Base-by-base conservation (phyloP, 2,329 filamentous ascomycete species). In the Piedraia hortae region DNA sequence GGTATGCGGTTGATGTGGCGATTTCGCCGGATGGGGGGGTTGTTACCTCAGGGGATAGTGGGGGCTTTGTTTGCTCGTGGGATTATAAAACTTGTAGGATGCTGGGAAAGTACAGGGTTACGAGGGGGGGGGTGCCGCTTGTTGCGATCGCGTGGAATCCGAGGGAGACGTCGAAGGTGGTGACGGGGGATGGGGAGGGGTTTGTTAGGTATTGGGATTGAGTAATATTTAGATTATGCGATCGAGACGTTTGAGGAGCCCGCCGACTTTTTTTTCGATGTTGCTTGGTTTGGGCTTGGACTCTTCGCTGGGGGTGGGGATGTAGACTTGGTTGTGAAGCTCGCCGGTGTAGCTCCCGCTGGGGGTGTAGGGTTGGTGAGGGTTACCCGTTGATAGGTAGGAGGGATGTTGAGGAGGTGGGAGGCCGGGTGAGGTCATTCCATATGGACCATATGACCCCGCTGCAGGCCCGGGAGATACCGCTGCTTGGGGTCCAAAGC, bases 41-140 rank as follows among this genome's bases (percentile, higher is more conserved):
- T 43, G 54, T 97, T 24, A 70, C 66, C 10, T 73, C 63, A 10
- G 85, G 85, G 29, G 85, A 97, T 45, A 74, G 65, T 22, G 77
- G 63, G 9, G 85, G 88, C 16, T 91, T 63, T 38, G 65, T 90
- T 21, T 89, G 74, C 47, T 50, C 10, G 8, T 97, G 80, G 77
- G 85, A 93, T 47, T 97, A 80, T 75, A 97, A 97, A 61, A 91
- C 78, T 17, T 89, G 82, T 46, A 93, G 91, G 51, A 82, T 97
- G 78, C 90, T 77, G 48, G 77, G 90, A 50, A 93, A 93, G 57
- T 64, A 97, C 32, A 63, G 72, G 47, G 80, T 77, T 12, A 66
- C 74, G 27, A n/a, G n/a, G n/a, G n/a, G n/a, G n/a, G 78, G 77
- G 24, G 62, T n/a, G 23, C 65, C 80, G 4, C 58, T 91, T 24